A percentile compares a stretch with the other conserved stretches of the same genome.
phyloP scores from a whole-genome alignment of 2,329 filamentous ascomycete genomes.

The Nemania diffusa region DNA sequence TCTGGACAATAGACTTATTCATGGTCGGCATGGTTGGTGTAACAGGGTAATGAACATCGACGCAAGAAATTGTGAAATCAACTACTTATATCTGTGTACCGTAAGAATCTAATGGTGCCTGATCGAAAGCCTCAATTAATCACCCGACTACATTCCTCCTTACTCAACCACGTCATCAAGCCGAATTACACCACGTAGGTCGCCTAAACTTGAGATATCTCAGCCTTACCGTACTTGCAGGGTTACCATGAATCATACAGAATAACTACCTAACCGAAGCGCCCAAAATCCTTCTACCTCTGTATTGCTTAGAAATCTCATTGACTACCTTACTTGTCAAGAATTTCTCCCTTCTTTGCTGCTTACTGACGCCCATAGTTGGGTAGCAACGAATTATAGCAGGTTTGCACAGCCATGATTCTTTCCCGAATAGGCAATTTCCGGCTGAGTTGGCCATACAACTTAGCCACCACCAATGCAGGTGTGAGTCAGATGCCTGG shows the following conservation, averaged over 20 bases:
- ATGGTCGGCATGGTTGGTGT: not conserved
- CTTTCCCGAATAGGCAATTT: constrained; percentile 28
- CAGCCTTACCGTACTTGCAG: not conserved
- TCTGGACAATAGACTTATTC: not conserved
- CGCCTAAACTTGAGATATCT: not conserved
- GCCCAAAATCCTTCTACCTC: not conserved
- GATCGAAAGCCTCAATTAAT: too few species aligned
- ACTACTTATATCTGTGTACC: not conserved
- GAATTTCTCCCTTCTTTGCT: not conserved
- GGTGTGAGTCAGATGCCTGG: constrained; percentile 17
- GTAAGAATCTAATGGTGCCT: not conserved
- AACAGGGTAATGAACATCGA: not conserved
- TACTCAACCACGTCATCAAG: constrained; percentile 14
- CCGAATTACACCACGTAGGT: constrained; percentile 3
- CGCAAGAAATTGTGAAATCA: not conserved
- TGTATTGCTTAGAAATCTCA: not conserved
- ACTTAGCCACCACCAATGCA: constrained; percentile 9
- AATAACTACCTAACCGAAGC: not conserved
- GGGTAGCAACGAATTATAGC: constrained; percentile 17
- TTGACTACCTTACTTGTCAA: not conserved
- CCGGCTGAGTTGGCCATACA: not conserved
- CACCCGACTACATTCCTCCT: too few species aligned
- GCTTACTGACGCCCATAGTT: not conserved
- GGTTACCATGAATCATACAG: not conserved
- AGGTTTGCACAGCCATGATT: constrained; percentile 22